These are phyloP conservation scores for Carex kokanica DNA, from an alignment of 176 grass and related monocot genomes.

Conservation along the genomic window DNA sequence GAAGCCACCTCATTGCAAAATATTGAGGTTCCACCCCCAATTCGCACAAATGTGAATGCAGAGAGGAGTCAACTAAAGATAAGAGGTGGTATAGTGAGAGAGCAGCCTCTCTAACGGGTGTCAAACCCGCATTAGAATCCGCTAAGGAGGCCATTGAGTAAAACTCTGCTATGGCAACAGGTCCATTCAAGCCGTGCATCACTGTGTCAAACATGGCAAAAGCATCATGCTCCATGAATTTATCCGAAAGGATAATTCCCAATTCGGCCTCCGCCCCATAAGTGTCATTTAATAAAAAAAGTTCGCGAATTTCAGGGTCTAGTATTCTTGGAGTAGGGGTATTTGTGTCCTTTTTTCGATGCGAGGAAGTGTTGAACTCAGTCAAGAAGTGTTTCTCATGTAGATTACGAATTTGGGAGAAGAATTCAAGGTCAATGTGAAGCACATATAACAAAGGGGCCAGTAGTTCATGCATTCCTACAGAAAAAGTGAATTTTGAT, in stretches of 20 bases:
- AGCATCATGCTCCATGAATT: slow-evolving; percentile 96
- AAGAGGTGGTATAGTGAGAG: slow-evolving; percentile 79
- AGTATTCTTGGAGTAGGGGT: slow-evolving; percentile 55
- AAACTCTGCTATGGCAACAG: slow-evolving; percentile 75
- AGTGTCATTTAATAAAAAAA: slow-evolving; percentile 86
- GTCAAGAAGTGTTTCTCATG: slow-evolving; percentile 68
- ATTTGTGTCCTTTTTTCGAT: slow-evolving; percentile 48
- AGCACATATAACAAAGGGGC: slow-evolving; percentile 98
- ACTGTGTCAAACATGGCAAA: slow-evolving; percentile 94
- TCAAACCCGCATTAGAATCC: slow-evolving; percentile 66
- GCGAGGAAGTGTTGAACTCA: slow-evolving; percentile 58
- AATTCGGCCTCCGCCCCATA: slow-evolving; percentile 94
- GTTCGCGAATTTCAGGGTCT: slow-evolving; percentile 66
- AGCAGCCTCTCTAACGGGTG: slow-evolving; percentile 82
- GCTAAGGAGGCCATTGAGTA: slow-evolving; percentile 60
- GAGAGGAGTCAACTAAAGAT: slow-evolving; percentile 62
- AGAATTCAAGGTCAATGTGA: slow-evolving; percentile 74
- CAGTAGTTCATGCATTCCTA: slow-evolving; percentile 99
- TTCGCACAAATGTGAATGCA: slow-evolving; percentile 80
- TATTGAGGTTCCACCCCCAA: slow-evolving; percentile 97
- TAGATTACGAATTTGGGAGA: slow-evolving; percentile 56
- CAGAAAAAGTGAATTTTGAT: slow-evolving; percentile 22
- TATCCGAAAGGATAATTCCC: slow-evolving; percentile 91
- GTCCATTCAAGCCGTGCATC: slow-evolving; percentile 72
- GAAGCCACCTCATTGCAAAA: slow-evolving; percentile 82